A percentile compares a stretch with the other conserved stretches of the same genome.
Conservation (phyloP, 2,329 filamentous ascomycete species). For the Botrytis byssoidea region DNA sequence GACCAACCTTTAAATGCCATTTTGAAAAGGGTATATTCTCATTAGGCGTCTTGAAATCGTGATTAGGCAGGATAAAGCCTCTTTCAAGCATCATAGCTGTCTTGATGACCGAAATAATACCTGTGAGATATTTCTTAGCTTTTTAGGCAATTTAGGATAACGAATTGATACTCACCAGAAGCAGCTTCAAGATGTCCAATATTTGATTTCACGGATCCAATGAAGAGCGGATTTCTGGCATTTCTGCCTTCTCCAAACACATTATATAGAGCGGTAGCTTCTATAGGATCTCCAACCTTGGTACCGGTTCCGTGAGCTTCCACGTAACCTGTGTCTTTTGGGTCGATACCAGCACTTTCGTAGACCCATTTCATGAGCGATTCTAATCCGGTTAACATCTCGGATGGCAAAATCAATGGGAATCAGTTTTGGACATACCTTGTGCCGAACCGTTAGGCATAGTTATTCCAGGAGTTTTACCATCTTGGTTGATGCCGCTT, state of each 20-base stretch:
- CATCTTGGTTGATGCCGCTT: constrained; percentile 53
- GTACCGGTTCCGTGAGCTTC: constrained; percentile 31
- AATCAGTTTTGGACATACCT: not conserved
- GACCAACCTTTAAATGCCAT: constrained; percentile 41
- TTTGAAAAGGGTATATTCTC: constrained; percentile 41
- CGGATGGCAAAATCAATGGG: not conserved
- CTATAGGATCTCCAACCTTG: constrained; percentile 21
- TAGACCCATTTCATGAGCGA: constrained; percentile 33
- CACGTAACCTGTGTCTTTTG: constrained; percentile 22
- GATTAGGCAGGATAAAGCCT: constrained; percentile 29
- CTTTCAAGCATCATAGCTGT: constrained; percentile 40
- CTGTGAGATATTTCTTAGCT: constrained; percentile 32
- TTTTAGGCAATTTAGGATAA: not conserved
- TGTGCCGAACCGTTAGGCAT: constrained; percentile 51
- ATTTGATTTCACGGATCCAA: constrained; percentile 40
- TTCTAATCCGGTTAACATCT: constrained; percentile 26
- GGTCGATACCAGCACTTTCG: constrained; percentile 21
- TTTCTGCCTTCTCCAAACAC: constrained; percentile 33
- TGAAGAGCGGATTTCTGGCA: constrained; percentile 24
- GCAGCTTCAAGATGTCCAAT: constrained; percentile 46
- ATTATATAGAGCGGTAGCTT: constrained; percentile 31
- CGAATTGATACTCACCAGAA: constrained; percentile 25
- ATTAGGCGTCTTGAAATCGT: constrained; percentile 40
- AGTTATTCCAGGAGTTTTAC: constrained; percentile 55
- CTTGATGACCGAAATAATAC: constrained; percentile 47